Base-by-base conservation (phyloP, 2,329 filamentous ascomycete genomes). In the Zalaria sp. region DNA sequence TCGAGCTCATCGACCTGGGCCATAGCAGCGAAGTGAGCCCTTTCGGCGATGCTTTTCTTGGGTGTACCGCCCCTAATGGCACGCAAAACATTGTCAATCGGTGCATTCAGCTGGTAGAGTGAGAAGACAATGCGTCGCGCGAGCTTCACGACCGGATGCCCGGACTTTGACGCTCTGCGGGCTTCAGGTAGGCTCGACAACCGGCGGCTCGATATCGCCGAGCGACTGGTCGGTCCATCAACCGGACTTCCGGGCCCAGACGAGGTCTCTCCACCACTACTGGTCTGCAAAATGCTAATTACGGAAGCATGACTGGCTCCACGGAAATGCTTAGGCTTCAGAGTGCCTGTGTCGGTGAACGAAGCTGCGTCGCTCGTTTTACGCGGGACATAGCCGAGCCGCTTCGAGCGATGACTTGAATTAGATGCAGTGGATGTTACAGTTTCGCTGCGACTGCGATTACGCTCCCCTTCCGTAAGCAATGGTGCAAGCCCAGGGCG, bases 401-500 rank as follows among this genome's bases (percentile, higher is more conserved):
- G 67, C 50, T 75, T 75, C 45, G 66, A 68, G 26, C 73, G 70
- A 27, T 65, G 57, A 55, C 66, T 64, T 57, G 18, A 18, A 18
- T 18, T 18, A 18, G 18, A 18, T 18, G 18, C 18, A 18, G 71
- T 54, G 61, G 70, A 50, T 1, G 60, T 59, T 4, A 74, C 66
- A 25, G 74, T 73, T 56, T 79, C 76, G 46, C 75, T 79, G 46
- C 77, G 73, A 51, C 73, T 79, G 49, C 76, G 63, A 47, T 71
- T 76, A 6, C 80, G 72, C 56, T 87, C 82, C 48, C 77, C 83
- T 27, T 73, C 77, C 42, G 83, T 79, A 3, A 79, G 59, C 28
- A 75, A 58, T n/a, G 75, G 84, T 60, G 83, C 77, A n/a, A 86
- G 72, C 2, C 79, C 77, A 1, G 86, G 83, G 43, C 83, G 76